Evolutionary conservation across 2,329 filamentous ascomycete genomes (phyloP).

Genomic region (Xylariaceae sp.): DNA sequence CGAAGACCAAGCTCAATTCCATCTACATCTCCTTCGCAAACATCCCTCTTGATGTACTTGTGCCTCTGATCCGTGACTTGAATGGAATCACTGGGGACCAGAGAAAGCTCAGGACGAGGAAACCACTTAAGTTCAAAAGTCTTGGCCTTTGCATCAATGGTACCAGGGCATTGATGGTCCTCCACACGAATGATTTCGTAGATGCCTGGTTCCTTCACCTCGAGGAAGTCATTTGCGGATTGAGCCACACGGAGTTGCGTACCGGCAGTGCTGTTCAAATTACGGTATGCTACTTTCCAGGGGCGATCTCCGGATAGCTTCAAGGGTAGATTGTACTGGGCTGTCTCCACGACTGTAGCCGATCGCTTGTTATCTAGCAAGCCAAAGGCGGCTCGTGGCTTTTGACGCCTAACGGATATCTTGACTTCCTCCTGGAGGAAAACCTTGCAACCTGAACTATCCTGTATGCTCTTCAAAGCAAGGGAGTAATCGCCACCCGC

Average conservation of each 20-base stretch:
- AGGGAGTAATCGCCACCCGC: slow-evolving; percentile 88
- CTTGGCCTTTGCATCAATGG: slow-evolving; percentile 67
- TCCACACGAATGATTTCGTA: slow-evolving; percentile 75
- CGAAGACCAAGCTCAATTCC: slow-evolving; percentile 73
- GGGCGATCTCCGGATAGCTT: slow-evolving; percentile 80
- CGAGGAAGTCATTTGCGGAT: slow-evolving; percentile 61
- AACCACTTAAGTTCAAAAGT: slow-evolving; percentile 82
- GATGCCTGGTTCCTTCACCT: slow-evolving; percentile 60
- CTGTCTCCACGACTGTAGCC: slow-evolving; percentile 71
- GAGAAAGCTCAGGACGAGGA: slow-evolving; percentile 64
- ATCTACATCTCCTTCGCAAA: slow-evolving; percentile 94
- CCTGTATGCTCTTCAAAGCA: slow-evolving; percentile 77
- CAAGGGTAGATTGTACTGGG: slow-evolving; percentile 68
- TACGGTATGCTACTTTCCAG: slow-evolving; percentile 74
- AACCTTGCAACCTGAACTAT: slow-evolving; percentile 79
- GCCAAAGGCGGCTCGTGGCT: slow-evolving; percentile 81
- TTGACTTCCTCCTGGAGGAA: slow-evolving; percentile 79
- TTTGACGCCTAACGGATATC: slow-evolving; percentile 81
- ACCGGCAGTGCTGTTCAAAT: slow-evolving; percentile 49
- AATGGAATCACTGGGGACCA: slow-evolving; percentile 61
- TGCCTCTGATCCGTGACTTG: slow-evolving; percentile 40
- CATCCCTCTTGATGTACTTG: slow-evolving; percentile 66
- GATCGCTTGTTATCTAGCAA: slow-evolving; percentile 73
- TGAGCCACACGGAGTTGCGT: slow-evolving; percentile 26
- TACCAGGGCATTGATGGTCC: slow-evolving; percentile 77